Base-by-base conservation (phyloP, 1,284 basidiomycete species). In the Rhodotorula sp. region DNA sequence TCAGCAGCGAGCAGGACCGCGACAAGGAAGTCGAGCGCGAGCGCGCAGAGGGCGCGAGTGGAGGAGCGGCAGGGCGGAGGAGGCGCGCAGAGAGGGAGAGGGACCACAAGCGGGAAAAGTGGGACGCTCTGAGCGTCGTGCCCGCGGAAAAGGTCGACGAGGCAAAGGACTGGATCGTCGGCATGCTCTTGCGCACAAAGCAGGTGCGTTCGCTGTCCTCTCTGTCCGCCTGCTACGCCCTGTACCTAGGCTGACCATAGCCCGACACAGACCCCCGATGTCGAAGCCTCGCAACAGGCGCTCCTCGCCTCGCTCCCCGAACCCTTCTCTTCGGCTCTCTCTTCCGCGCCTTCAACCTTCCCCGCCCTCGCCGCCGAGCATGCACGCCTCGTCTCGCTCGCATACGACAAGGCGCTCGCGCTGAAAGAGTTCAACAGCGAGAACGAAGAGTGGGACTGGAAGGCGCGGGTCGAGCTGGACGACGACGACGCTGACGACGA, bases 81-180 rank as follows among this genome's bases (percentile, higher is more conserved):
- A 34, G 53, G 50, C 25, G 63, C n/a, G 42, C 52, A 21, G 62
- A 63, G 14, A 44, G 65, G 9, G 46, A 56, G 23, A 44, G 64
- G 21, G 74, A 75, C 46, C 8, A 16, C 12, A 73, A 74, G 52
- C 46, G 61, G n/a, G 74, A 76, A 19, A 66, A 50, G 44, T 76
- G 74, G 74, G 66, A 69, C 10, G 25, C 42, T 1, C 59, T 66
- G 17, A 44, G 25, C 7, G 66, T 76, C 49, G 72, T 70, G 9
- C 70, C 70, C 25, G 50, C 55, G 4, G 53, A 49, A 34, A 50
- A 56, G 14, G 70, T 72, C 50, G 70, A 72, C 60, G 70, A 72
- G 59, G 60, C 58, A 5, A 62, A 59, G 48, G 74, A 76, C 50
- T 76, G 72, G 72, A 56, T 76, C 41, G 72, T 76, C 41, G 74